Percentiles rank a stretch among this genome's conserved stretches.
phyloP scores from a whole-genome alignment of 2,329 filamentous ascomycete genomes.

The Talaromyces funiculosus region DNA sequence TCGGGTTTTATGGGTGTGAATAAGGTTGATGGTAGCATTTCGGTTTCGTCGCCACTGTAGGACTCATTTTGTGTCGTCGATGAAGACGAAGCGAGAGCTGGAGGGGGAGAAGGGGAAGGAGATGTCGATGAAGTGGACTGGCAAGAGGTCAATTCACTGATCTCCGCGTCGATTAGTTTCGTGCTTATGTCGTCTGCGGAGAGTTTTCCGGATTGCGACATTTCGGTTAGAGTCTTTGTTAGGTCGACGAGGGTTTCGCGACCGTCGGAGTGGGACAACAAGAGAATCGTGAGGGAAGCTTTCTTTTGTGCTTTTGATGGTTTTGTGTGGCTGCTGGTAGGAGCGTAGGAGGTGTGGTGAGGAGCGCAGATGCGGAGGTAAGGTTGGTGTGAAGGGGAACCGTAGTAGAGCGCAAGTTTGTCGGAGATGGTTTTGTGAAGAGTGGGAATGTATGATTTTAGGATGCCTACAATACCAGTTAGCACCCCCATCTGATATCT shows the following conservation, averaged over 20 bases:
- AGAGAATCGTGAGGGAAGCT: slow-evolving; percentile 56
- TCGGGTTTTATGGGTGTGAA: slow-evolving; percentile 63
- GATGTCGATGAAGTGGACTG: slow-evolving; percentile 19
- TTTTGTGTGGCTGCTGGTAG: slow-evolving; percentile 13
- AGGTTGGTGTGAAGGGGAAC: slow-evolving; percentile 59
- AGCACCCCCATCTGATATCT: not conserved
- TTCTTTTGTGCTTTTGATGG: slow-evolving; percentile 20
- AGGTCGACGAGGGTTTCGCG: slow-evolving; percentile 91
- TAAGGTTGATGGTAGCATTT: slow-evolving; percentile 7
- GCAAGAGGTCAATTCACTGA: slow-evolving; percentile 54
- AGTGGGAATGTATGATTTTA: slow-evolving; percentile 85
- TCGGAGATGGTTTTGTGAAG: slow-evolving; percentile 72
- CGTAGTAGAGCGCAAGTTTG: slow-evolving; percentile 84
- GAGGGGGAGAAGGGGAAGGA: slow-evolving; percentile 8
- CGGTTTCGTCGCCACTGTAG: not conserved
- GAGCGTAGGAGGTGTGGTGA: slow-evolving; percentile 51
- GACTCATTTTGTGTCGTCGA: not conserved
- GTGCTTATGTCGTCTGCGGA: slow-evolving; percentile 72
- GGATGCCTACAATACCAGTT: slow-evolving; percentile 58
- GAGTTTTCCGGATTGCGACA: slow-evolving; percentile 87
- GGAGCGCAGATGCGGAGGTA: slow-evolving; percentile 67
- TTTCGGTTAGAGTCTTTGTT: slow-evolving; percentile 87
- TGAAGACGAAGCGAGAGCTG: not conserved
- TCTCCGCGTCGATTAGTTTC: slow-evolving; percentile 83
- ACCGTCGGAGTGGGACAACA: slow-evolving; percentile 83